Percentiles rank a stretch among this genome's conserved stretches.
These are phyloP conservation scores for Aspergillus caelatus DNA, from an alignment of 2,329 filamentous ascomycete genomes.

Conservation along the genomic window DNA sequence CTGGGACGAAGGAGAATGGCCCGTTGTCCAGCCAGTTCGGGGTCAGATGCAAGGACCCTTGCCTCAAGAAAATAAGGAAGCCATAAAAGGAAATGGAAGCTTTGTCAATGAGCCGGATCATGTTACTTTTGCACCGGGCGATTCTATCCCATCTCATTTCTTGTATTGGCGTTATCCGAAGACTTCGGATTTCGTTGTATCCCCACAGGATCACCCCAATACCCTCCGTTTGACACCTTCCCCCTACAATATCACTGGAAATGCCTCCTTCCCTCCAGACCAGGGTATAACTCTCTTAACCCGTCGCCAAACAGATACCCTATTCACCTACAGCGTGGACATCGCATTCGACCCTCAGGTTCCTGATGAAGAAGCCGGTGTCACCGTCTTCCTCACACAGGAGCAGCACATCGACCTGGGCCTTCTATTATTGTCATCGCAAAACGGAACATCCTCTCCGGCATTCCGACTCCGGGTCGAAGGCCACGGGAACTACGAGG, in stretches of 20 bases:
- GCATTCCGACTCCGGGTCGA: conserved; percentile 3
- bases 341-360: neutral
- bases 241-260: neutral
- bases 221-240: conserved; percentile 4
- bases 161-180: conserved; percentile 6
- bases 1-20: conserved; percentile 54
- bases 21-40: conserved; percentile 22
- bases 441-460: neutral
- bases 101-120: neutral
- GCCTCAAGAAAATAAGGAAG: neutral
- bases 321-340: conserved; percentile 12
- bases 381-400: conserved; percentile 9
- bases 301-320: conserved; percentile 8
- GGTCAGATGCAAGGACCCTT: conserved; percentile 4
- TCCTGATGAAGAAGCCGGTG: conserved; percentile 7
- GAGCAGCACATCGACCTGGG: conserved; percentile 8
- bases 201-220: neutral
- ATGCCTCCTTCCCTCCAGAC: neutral
- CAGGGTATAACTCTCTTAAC: neutral
- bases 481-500: neutral
- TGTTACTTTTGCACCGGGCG: neutral
- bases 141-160: conserved; percentile 3
- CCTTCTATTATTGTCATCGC: neutral
- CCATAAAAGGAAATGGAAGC: neutral
- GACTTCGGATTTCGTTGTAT: neutral